phyloP scores from a whole-genome alignment of 192 early-diverging fungal genomes.

The Rhizophagus sp. region DNA sequence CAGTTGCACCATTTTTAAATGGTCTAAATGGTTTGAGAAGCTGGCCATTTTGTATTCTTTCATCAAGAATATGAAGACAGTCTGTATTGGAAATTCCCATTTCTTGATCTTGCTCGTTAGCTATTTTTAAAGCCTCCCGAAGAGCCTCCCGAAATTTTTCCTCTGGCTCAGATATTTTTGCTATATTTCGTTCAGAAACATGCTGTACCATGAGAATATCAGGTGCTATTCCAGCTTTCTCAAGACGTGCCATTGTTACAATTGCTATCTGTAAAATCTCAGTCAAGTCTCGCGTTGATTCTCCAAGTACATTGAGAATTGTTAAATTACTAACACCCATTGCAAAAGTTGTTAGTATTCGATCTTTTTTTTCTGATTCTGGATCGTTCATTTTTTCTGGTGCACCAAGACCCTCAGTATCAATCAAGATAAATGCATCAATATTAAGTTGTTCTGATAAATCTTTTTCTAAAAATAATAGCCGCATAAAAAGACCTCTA shows the following conservation, averaged over 20 bases:
- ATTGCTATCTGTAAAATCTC: constrained; percentile 27
- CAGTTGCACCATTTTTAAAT: constrained; percentile 3
- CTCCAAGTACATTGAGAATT: constrained; percentile 26
- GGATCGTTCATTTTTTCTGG: constrained; percentile 26
- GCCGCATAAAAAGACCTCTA: constrained; percentile 24
- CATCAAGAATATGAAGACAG: constrained; percentile 5
- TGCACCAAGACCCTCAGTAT: constrained; percentile 31
- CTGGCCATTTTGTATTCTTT: background rate
- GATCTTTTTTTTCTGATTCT: constrained; percentile 25
- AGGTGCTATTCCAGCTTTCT: constrained; percentile 16
- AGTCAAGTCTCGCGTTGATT: constrained; percentile 25
- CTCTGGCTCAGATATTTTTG: background rate
- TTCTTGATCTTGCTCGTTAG: constrained; percentile 8
- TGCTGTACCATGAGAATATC: constrained; percentile 30
- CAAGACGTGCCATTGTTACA: constrained; percentile 30
- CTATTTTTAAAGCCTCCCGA: constrained; percentile 16
- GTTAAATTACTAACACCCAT: constrained; percentile 30
- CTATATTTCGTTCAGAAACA: constrained; percentile 13
- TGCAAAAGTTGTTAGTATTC: constrained; percentile 24
- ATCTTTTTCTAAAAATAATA: constrained; percentile 28
- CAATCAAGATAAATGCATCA: constrained; percentile 27
- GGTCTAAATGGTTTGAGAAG: background rate
- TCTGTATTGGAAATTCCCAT: constrained; percentile 13
- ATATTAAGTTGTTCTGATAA: constrained; percentile 10
- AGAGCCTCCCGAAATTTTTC: constrained; percentile 23